Conservation (phyloP, 108 stramenopile genomes). For the Pseudonitzschia pungens region DNA sequence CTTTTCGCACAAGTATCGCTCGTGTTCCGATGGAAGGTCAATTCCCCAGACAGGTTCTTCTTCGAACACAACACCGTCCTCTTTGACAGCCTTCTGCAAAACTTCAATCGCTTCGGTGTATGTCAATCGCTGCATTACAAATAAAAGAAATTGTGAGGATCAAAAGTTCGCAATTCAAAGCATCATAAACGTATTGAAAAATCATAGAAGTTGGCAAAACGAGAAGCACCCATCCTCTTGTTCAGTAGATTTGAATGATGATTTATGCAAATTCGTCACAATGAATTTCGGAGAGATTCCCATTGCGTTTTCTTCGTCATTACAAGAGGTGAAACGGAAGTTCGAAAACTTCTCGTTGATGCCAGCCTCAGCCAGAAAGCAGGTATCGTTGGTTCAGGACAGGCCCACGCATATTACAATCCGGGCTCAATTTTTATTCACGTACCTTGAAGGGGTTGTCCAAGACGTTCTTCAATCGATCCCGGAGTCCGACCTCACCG, state of each 20-base stretch:
- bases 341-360: too few species aligned
- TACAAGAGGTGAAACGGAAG: conserved; percentile 21
- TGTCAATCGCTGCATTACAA: conserved; percentile 53
- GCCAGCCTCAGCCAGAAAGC: too few species aligned
- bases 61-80: conserved; percentile 67
- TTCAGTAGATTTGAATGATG: conserved; percentile 14
- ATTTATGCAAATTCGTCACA: conserved; percentile 43
- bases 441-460: conserved; percentile 66
- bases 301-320: conserved; percentile 62
- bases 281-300: conserved; percentile 69
- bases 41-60: conserved; percentile 66
- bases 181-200: background rate
- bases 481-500: conserved; percentile 63
- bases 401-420: background rate
- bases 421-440: too few species aligned
- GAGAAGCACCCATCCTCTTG: conserved; percentile 12
- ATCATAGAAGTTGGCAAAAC: background rate
- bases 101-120: conserved; percentile 84
- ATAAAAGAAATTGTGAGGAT: background rate
- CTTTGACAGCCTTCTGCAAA: conserved; percentile 52
- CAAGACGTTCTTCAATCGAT: conserved; percentile 64
- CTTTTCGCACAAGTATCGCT: conserved; percentile 87
- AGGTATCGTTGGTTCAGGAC: too few species aligned
- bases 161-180: background rate
- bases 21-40: conserved; percentile 92